Conservation (phyloP, 352 stramenopile genomes). For the Elongisporangium undulatum region DNA sequence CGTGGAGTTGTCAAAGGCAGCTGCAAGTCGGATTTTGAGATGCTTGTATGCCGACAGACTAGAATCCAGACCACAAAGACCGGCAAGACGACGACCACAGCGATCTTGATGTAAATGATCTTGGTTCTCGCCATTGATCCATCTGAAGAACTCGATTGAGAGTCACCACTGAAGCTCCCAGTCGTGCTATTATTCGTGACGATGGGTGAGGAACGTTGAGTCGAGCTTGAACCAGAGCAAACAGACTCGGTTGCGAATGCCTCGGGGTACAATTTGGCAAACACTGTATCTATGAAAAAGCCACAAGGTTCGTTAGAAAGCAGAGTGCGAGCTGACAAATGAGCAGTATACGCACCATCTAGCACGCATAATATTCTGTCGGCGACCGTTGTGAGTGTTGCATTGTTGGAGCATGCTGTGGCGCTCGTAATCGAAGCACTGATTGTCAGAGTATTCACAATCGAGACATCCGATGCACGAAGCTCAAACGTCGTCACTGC, state of each 20-base stretch:
- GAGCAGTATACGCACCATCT: constrained; percentile 12
- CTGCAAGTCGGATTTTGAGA: constrained; percentile 3
- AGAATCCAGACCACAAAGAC: neutral
- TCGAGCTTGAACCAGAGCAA: constrained; percentile 9
- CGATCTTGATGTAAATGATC: constrained; percentile 7
- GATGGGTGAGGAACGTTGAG: constrained; percentile 1
- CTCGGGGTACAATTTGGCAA: constrained; percentile 23
- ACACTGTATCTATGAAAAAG: constrained; percentile 14
- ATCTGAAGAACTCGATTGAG: neutral
- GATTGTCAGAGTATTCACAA: constrained; percentile 19
- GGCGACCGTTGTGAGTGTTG: constrained; percentile 15
- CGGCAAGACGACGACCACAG: constrained; percentile 6
- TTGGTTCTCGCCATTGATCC: neutral
- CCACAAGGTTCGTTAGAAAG: neutral
- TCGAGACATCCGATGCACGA: constrained; percentile 27
- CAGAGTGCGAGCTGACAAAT: neutral
- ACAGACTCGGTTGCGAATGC: constrained; percentile 3
- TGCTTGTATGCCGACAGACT: constrained; percentile 5
- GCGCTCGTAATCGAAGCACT: constrained; percentile 12
- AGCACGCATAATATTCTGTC: constrained; percentile 20
- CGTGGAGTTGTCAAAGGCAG: constrained; percentile 7
- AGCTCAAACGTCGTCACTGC: constrained; percentile 27
- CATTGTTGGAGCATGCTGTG: constrained; percentile 14
- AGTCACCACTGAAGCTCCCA: neutral
- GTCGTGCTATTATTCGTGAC: neutral